Conservation (phyloP, 78 protist species). For the Pelomyxa schiedti region DNA sequence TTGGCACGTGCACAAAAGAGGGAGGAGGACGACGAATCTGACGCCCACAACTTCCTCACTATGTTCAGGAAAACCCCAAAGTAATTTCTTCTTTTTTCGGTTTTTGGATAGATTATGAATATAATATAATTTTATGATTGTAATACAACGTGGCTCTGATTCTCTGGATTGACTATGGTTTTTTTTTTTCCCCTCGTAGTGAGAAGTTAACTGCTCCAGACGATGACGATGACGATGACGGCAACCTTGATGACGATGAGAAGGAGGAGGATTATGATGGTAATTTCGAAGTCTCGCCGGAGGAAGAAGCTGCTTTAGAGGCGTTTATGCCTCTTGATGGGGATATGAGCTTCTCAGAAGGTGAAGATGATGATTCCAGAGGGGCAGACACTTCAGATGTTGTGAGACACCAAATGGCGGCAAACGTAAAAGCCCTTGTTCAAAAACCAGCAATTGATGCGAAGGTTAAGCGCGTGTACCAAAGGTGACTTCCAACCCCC, state of each 20-base stretch:
- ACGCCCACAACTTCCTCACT: too few relatives aligned
- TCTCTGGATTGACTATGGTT: too few relatives aligned
- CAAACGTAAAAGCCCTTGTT: conserved; percentile 3
- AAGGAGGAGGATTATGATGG: conserved; percentile 18
- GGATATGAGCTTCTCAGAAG: conserved; percentile 31
- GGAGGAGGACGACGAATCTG: too few relatives aligned
- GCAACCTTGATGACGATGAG: not conserved
- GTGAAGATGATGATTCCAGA: conserved; percentile 59
- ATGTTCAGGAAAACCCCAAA: too few relatives aligned
- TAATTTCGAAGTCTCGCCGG: conserved; percentile 32
- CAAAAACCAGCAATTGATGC: conserved; percentile 51
- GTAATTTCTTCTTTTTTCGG: too few relatives aligned
- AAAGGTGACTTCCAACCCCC: not conserved
- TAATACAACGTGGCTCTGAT: too few relatives aligned
- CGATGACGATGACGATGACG: conserved; percentile 30
- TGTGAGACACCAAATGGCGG: not conserved
- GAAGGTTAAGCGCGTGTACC: conserved; percentile 19
- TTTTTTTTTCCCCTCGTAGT: too few relatives aligned
- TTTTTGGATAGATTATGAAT: too few relatives aligned
- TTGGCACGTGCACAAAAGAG: too few relatives aligned
- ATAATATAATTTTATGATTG: too few relatives aligned
- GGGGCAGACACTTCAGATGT: conserved; percentile 32
- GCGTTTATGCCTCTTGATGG: conserved; percentile 40
- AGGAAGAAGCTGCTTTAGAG: conserved; percentile 42
- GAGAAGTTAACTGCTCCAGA: not conserved